phyloP scores from a whole-genome alignment of 2,329 filamentous ascomycete genomes.

The Cladophialophora immunda region DNA sequence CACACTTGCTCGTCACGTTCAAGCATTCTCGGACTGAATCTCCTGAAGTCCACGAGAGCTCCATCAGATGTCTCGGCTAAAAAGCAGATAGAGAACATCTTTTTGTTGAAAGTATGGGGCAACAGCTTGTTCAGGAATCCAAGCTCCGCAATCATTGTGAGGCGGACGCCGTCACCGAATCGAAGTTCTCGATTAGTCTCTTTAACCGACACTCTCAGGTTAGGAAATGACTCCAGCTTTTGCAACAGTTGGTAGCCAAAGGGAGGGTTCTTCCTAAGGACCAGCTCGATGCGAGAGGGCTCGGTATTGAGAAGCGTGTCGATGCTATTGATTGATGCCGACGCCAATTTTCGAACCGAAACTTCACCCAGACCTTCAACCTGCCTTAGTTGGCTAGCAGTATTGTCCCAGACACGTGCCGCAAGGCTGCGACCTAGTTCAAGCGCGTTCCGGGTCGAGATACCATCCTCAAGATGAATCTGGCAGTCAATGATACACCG shows the following conservation, averaged over 20 bases:
- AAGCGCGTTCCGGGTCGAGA: slow-evolving; percentile 73
- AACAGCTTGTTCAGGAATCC: slow-evolving; percentile 74
- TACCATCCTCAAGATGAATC: slow-evolving; percentile 68
- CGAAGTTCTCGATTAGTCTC: slow-evolving; percentile 55
- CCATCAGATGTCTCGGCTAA: slow-evolving; percentile 77
- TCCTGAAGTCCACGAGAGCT: slow-evolving; percentile 71
- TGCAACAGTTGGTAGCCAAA: slow-evolving; percentile 77
- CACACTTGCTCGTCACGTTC: slow-evolving; percentile 67
- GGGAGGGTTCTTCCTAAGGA: slow-evolving; percentile 81
- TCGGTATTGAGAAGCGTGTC: slow-evolving; percentile 74
- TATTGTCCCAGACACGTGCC: slow-evolving; percentile 82
- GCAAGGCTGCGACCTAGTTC: slow-evolving; percentile 80
- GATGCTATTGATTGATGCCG: slow-evolving; percentile 75
- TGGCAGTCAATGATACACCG: slow-evolving; percentile 81
- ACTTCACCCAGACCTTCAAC: slow-evolving; percentile 79
- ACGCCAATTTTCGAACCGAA: slow-evolving; percentile 76
- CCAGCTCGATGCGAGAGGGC: slow-evolving; percentile 75
- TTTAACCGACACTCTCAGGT: slow-evolving; percentile 64
- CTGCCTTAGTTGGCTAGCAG: slow-evolving; percentile 81
- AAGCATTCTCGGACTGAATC: slow-evolving; percentile 71
- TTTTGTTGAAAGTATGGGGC: slow-evolving; percentile 69
- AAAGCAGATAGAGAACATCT: slow-evolving; percentile 74
- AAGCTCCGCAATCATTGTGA: slow-evolving; percentile 72
- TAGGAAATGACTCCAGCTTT: slow-evolving; percentile 75
- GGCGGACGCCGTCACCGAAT: slow-evolving; percentile 56